A percentile compares a stretch with the other conserved stretches of the same genome.
Evolutionary conservation across 768 basidiomycete species (phyloP).

Genomic region (Suillus spraguei): DNA sequence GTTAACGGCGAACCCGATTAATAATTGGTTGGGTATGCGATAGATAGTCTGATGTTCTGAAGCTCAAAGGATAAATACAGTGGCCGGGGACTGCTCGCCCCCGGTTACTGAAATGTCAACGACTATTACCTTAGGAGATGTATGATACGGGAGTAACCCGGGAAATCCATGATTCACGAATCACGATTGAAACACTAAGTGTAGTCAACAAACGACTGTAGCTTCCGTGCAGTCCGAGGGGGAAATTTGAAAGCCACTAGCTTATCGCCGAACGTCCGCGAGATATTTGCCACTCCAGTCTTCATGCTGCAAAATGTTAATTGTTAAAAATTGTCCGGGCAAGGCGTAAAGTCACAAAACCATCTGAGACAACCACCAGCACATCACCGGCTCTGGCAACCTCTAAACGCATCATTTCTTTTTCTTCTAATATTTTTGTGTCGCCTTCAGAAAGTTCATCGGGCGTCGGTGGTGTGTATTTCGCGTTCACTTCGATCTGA

Average conservation of each 20-base stretch:
- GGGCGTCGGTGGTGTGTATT: slow-evolving; percentile 39
- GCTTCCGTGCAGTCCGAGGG: slow-evolving; percentile 60
- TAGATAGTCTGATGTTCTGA: neutral
- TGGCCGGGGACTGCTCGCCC: neutral
- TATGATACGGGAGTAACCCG: neutral
- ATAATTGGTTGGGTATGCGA: neutral
- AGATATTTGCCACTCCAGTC: slow-evolving; percentile 65
- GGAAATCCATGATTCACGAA: neutral
- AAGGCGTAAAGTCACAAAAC: slow-evolving; percentile 43
- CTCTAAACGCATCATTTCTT: slow-evolving; percentile 47
- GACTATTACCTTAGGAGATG: neutral
- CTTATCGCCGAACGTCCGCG: slow-evolving; percentile 74
- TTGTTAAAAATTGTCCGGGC: neutral
- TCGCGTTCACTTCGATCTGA: slow-evolving; percentile 50
- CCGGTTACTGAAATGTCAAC: neutral
- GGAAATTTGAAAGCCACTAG: slow-evolving; percentile 79
- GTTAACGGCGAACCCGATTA: neutral
- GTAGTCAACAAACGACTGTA: slow-evolving; percentile 76
- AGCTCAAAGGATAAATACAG: neutral
- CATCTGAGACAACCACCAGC: slow-evolving; percentile 55
- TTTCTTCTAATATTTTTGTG: slow-evolving; percentile 37
- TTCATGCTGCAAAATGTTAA: slow-evolving; percentile 52
- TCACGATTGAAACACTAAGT: slow-evolving; percentile 34
- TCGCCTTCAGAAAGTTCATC: slow-evolving; percentile 33
- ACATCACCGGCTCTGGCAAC: slow-evolving; percentile 56